Evolutionary conservation across 257 asterid species (phyloP), one percentile per base, ranked within the genome.

Genomic region (Petunia secreta): DNA sequence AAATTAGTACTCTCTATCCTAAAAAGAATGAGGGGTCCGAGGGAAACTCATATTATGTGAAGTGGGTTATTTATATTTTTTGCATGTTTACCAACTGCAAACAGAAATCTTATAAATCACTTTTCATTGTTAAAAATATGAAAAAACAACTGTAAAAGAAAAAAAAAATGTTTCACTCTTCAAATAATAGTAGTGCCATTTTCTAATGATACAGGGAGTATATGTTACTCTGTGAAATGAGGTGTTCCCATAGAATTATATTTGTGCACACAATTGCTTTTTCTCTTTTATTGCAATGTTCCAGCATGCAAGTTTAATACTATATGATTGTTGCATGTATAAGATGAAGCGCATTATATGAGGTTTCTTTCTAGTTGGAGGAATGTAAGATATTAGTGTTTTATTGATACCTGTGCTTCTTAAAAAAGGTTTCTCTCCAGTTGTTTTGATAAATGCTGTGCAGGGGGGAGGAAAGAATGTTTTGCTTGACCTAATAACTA

Each of bases 401-500:
- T 34, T 5, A 25, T 52, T 71, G 77, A 48, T 25, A 71, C 50
- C 50, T 71, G 25, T 71, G 63, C 63, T 73, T 50, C 25, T 25
- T 34, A 37, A 71, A 36, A 34, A 46, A 59, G 43, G 4, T 73
- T 73, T 25, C 8, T 16, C 13, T 50, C 78, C 53, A 50, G 46
- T 50, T 73, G 46, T 73, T 73, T 36, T 73, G 78, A 37, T 73
- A 73, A 50, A 50, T 50, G 13, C 36, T 50, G 59, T 5, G 46
- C 78, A 5, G 43, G 62, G 74, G 43, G 57, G 59, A 10, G 50
- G 46, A 34, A n/a, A 40, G 55, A 57, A 6, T 78, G 25, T 57
- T 65, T 57, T 71, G 44, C 66, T 46, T 75, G 34, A 73, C 62
- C 92, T 91, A 83, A 90, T 86, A 86, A 81, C 75, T 75, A 71